Evolutionary conservation across 2,329 filamentous ascomycete genomes (phyloP), one percentile per base, ranked within the genome.

Genomic region (Pseudocercospora musae): DNA sequence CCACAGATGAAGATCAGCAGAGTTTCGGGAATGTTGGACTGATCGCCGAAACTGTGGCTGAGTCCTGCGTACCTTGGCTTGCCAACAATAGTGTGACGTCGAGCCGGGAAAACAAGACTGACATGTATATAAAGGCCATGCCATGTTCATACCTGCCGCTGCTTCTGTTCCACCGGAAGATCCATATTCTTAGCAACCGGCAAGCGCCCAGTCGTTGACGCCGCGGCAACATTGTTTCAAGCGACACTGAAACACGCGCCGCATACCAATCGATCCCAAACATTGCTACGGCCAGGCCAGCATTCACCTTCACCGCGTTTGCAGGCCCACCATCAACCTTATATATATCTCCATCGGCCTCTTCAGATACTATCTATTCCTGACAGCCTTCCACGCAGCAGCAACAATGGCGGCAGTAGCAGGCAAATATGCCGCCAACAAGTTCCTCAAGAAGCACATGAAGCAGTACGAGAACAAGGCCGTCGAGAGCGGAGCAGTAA

Each of bases 391-490:
- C 11, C 21, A 29, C 58, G 53, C 50, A 33, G 29, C 40, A 58
- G 57, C 65, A 66, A 75, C 60, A 70, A 82, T 82, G 80, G 77
- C 80, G 50, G 72, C 73, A 58, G 69, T 73, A 55, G 73, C 82
- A 33, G 79, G 76, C 61, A 82, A 82, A 67, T 81, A 78, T 70
- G 80, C 80, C 8, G 80, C 80, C 46, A 80, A 80, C 72, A 81
- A 82, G 75, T 72, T 82, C 66, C 73, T 82, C 63, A 69, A 73
- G 50, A 78, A 76, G 64, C 77, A 82, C 68, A 78, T 82, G 78
- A 74, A 77, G 62, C 78, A 81, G 66, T 82, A 81, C 71, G 73
- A 76, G 67, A 62, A 64, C 67, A 82, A 82, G 72, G 73, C 77
- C 7, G 74, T 76, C 58, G 68, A 69, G 27, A 72, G 70, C 11